phyloP scores from a whole-genome alignment of 306 rosid species.

The Acacia crassicarpa region DNA sequence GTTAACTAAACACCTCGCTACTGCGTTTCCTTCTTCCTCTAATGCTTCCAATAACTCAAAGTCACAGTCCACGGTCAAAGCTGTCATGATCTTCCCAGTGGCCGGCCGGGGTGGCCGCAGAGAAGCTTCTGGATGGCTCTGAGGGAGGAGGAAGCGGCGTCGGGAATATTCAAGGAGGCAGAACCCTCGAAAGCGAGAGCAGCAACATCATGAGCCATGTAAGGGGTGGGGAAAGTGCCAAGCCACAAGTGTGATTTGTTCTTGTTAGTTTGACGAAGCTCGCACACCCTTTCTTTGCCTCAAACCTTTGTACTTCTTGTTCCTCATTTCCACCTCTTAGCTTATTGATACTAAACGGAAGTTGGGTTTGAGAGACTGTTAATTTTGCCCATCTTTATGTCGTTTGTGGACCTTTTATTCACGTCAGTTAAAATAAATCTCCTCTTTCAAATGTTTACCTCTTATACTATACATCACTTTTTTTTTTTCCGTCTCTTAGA shows the following conservation, averaged over 20 bases:
- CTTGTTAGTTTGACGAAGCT: slow-evolving; percentile 57
- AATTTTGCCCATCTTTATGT: not conserved
- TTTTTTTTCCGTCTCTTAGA: too few species aligned
- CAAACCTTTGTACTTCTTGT: slow-evolving; percentile 64
- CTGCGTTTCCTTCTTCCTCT: not conserved
- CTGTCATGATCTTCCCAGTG: not conserved
- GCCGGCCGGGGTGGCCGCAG: too few species aligned
- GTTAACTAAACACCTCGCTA: not conserved
- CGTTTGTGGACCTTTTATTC: too few species aligned
- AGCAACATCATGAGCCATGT: slow-evolving; percentile 35
- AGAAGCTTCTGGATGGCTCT: slow-evolving; percentile 23
- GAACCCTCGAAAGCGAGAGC: not conserved
- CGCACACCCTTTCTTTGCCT: slow-evolving; percentile 76
- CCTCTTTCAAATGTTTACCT: too few species aligned
- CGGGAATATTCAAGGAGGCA: not conserved
- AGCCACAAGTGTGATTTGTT: slow-evolving; percentile 55
- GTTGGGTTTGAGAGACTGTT: not conserved
- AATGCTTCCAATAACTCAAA: not conserved
- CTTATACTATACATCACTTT: too few species aligned
- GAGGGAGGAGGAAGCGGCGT: slow-evolving; percentile 17
- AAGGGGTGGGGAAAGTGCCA: slow-evolving; percentile 23
- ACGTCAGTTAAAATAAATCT: too few species aligned
- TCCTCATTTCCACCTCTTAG: not conserved
- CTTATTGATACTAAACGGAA: too few species aligned
- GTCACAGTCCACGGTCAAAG: not conserved